Evolutionary conservation across 768 basidiomycete genomes (phyloP), one percentile per base, ranked within the genome.

Genomic region (Neoboletus brunneissimus): DNA sequence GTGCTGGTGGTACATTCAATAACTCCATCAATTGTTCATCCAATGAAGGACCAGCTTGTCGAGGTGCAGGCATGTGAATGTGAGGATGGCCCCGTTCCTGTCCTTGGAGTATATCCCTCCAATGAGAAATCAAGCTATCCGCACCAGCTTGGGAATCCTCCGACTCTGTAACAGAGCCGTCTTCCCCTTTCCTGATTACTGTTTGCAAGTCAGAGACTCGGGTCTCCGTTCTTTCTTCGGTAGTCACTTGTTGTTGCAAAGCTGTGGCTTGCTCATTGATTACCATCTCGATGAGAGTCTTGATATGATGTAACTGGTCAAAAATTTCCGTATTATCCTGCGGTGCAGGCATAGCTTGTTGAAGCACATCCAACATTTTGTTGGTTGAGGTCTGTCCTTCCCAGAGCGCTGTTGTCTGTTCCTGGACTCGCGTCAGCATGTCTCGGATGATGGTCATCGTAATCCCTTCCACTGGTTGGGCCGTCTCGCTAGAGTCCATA

Each of bases 351-450:
- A 79, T 77, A 31, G 76, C 64, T 15, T 79, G 76, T 20, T 81
- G 79, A 51, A 94, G 73, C 25, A 85, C 81, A 54, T 88, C 82
- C 35, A 94, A 70, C 56, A 84, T 73, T 31, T 80, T 77, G 50
- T 85, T 84, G 8, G 87, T 81, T 0, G 79, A 73, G 0, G 70
- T 63, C 69, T 95, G 91, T 6, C 80, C 83, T 47, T 88, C 78
- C 70, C 82, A 76, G 22, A 96, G 68, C 10, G 79, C 81, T 11
- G 76, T 74, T 7, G 86, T 76, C 60, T 86, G 82, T 8, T 82
- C 80, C 43, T 83, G 77, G 42, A 94, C 76, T 15, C 75, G 78
- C 16, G 80, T 74, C 44, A 94, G 63, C 29, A 86, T 75, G 5
- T 79, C 78, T 16, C 79, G 77, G 40, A 89, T 71, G 32, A 78